Evolutionary conservation across 257 asterid species (phyloP).

Genomic region (Vinca minor): DNA sequence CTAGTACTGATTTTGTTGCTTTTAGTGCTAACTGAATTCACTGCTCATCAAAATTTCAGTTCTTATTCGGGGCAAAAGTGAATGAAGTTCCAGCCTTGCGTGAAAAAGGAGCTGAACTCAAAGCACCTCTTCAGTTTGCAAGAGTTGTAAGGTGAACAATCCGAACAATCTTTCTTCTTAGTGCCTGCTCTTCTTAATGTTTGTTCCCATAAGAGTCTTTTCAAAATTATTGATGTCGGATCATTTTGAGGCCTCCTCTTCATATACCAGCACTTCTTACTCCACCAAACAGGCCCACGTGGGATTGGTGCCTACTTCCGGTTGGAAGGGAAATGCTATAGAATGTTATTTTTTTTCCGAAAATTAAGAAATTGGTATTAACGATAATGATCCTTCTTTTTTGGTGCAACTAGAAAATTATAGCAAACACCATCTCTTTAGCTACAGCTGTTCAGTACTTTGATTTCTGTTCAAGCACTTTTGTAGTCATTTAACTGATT

Average conservation of each 20-base stretch:
- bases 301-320: not conserved
- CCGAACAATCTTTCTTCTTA: conserved; percentile 3
- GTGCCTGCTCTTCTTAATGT: not conserved
- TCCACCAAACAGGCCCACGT: not conserved
- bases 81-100: conserved; percentile 36
- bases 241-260: not conserved
- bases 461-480: not conserved
- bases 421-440: not conserved
- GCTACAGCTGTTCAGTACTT: not conserved
- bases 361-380: not conserved
- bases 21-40: not conserved
- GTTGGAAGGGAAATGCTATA: not conserved
- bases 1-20: not conserved
- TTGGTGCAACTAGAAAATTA: not conserved
- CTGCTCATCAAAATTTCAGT: conserved; percentile 19
- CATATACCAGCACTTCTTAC: not conserved
- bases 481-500: conserved; percentile 2
- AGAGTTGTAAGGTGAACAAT: conserved; percentile 37
- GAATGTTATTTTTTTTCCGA: not conserved
- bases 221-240: not conserved
- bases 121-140: conserved; percentile 35
- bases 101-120: conserved; percentile 27
- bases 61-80: conserved; percentile 40
- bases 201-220: not conserved
- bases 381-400: not conserved